These are phyloP conservation scores for Thermomucor indicae-seudaticae DNA, from an alignment of 371 early-diverging fungal species.

Conservation along the genomic window DNA sequence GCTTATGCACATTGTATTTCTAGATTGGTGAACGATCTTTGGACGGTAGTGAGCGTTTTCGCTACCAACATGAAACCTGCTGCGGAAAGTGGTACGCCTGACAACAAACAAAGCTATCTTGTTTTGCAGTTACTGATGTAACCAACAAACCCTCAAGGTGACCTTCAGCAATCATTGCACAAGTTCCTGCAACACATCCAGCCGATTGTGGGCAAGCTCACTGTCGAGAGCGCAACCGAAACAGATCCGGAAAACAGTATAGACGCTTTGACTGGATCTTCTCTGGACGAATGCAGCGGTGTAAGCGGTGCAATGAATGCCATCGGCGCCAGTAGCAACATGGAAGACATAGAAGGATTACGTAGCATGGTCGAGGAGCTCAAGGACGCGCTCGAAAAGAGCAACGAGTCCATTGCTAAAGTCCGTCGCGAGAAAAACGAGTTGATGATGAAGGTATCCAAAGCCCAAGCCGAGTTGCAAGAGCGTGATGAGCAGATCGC, in stretches of 20 bases:
- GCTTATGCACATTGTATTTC: background rate
- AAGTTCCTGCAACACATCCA: conserved; percentile 40
- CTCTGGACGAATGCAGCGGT: background rate
- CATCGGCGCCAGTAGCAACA: conserved; percentile 2
- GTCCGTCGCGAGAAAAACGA: conserved; percentile 48
- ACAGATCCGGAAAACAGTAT: background rate
- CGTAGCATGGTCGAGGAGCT: conserved; percentile 42
- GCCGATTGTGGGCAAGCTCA: conserved; percentile 54
- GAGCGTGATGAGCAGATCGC: conserved; percentile 28
- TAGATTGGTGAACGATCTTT: conserved; percentile 30
- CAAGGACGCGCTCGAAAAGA: conserved; percentile 24
- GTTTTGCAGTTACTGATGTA: background rate
- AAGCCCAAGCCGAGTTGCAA: conserved; percentile 32
- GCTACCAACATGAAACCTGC: conserved; percentile 23
- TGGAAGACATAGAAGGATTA: conserved; percentile 38
- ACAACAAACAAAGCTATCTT: conserved; percentile 9
- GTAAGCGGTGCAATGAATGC: background rate
- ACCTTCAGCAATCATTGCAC: conserved; percentile 29
- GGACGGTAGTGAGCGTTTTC: conserved; percentile 37
- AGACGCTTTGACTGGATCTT: background rate
- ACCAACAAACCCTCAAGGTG: conserved; percentile 18
- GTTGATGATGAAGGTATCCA: conserved; percentile 36
- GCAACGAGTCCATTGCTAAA: conserved; percentile 31
- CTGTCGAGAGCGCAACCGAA: background rate
- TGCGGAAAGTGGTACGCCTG: conserved; percentile 18